Conservation (phyloP, 345 rosid genomes). For the Kernera saxatilis region DNA sequence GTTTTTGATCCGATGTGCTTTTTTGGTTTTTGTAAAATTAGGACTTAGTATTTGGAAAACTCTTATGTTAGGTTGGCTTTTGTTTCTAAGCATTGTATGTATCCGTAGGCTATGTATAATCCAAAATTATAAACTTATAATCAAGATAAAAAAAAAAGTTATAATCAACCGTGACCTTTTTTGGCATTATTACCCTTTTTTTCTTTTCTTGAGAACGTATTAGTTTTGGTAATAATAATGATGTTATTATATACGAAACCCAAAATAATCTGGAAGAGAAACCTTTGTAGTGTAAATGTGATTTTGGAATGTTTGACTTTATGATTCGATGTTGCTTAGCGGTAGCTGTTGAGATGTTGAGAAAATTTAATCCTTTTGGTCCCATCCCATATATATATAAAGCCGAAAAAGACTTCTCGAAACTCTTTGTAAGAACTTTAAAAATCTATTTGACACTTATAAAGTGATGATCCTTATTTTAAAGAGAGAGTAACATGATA, state of each 20-base stretch:
- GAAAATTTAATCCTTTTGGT: neutral
- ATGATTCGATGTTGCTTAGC: neutral
- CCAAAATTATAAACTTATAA: too few species aligned
- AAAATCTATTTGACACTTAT: neutral
- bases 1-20: too few species aligned
- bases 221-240: neutral
- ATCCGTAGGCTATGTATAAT: too few species aligned
- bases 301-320: constrained; percentile 25
- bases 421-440: neutral
- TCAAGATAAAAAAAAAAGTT: too few species aligned
- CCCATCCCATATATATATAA: constrained; percentile 15
- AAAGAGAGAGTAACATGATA: neutral
- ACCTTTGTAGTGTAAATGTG: constrained; percentile 4
- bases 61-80: too few species aligned
- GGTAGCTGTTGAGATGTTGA: constrained; percentile 20
- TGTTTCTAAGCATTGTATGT: too few species aligned
- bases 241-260: constrained; percentile 1
- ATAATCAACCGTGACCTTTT: constrained; percentile 14
- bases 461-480: neutral
- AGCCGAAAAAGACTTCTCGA: neutral
- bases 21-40: too few species aligned
- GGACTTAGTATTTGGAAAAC: too few species aligned
- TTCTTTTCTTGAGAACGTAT: neutral
- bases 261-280: neutral
- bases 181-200: neutral